Conservation (phyloP, 148 eudicot species). For the Chenopodium suecicum region DNA sequence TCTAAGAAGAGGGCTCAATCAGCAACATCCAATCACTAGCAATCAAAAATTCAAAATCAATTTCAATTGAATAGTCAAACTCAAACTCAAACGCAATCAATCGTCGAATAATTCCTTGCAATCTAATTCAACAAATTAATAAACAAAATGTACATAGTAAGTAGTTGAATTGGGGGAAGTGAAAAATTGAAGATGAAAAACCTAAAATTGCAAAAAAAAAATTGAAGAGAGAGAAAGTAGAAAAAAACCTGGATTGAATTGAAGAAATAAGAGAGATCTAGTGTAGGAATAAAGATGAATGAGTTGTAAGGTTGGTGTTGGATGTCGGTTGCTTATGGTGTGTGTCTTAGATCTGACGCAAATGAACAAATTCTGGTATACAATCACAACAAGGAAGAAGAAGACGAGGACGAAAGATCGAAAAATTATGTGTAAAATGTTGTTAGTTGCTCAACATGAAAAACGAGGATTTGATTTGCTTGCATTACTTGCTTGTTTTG, state of each 20-base stretch:
- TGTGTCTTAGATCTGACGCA: neutral
- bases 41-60: neutral
- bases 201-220: neutral
- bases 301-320: no score
- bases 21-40: constrained; percentile 29
- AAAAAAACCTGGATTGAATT: neutral
- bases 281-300: no score
- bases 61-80: neutral
- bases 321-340: no score
- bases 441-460: neutral
- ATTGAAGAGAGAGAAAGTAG: no score
- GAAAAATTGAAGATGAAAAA: neutral
- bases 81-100: neutral
- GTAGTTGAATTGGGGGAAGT: no score
- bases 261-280: neutral
- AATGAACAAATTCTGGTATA: no score
- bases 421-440: no score
- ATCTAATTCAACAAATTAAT: neutral
- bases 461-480: no score
- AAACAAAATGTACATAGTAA: neutral
- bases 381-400: no score
- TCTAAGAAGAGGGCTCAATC: constrained; percentile 17
- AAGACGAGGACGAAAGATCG: no score
- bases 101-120: neutral
- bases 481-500: no score